Evolutionary conservation across 805 yeast species (phyloP), one percentile per base, ranked within the genome.

Genomic region (Lachancea meyersii): DNA sequence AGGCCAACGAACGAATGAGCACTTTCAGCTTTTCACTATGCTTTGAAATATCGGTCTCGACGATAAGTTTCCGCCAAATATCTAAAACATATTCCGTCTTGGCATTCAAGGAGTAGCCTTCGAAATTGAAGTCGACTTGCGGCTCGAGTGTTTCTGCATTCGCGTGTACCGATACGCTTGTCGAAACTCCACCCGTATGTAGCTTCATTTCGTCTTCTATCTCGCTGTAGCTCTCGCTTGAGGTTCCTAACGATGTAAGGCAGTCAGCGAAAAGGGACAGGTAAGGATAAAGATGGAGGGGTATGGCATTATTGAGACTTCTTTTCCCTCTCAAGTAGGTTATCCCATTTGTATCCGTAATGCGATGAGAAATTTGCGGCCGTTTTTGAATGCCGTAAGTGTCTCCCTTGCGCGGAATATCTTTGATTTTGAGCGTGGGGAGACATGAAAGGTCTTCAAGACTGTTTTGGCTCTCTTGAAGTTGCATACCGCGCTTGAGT

Each of bases 211-310:
- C 79, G 51, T 89, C 88, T 57, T 91, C 97, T 45, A 93, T 73
- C 28, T 80, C 82, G 18, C 86, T 84, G 75, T 86, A 86, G 0
- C 82, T 59, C 45, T 82, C 79, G 7, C 63, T 55, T 6, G 68
- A 59, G 1, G 98, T 91, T n/a, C 98, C 98, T 48, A 93, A 70
- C 57, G 81, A 86, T 3, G 95, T 83, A 47, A 93, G 67, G 36
- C 95, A 82, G 22, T 81, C 83, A 8, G 82, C 69, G 64, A 85
- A 93, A 35, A 93, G 60, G 0, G 96, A 85, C 47, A 93, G 60
- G 50, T 76, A 88, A 28, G 82, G 79, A 42, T 81, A 72, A 36
- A 85, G 68, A 5, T 78, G 77, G 2, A 64, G 50, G 10, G 95
- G 91, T 5, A 91, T 57, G 18, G 59, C 52, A 3, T 65, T 48